Conservation (phyloP, 345 rosid species). For the Eucalyptus curtisii region DNA sequence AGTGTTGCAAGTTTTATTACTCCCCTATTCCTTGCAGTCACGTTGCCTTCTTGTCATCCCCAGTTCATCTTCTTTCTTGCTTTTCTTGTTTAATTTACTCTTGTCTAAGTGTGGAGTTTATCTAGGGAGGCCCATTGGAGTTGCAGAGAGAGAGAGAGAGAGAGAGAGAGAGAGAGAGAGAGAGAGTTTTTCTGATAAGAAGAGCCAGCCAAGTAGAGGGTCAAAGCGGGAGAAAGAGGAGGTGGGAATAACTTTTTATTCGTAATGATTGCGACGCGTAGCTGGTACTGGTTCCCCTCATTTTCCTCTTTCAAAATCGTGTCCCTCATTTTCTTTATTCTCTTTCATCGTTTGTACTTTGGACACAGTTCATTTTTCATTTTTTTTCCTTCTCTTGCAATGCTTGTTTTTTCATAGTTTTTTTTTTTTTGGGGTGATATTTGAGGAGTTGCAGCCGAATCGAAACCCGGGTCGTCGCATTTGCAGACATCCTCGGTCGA, state of each 20-base stretch:
- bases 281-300: background rate
- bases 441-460: background rate
- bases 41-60: background rate
- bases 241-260: background rate
- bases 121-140: background rate
- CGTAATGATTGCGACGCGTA: constrained; percentile 6
- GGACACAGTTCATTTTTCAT: background rate
- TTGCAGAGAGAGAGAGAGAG: background rate
- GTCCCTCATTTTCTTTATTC: background rate
- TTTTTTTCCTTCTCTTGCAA: background rate
- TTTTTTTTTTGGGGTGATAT: background rate
- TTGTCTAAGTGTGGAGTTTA: background rate
- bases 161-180: background rate
- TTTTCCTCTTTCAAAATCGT: background rate
- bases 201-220: background rate
- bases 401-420: background rate
- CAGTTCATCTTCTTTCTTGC: background rate
- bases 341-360: background rate
- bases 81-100: background rate
- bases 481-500: background rate
- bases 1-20: background rate
- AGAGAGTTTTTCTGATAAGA: background rate
- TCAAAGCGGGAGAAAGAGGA: background rate
- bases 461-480: background rate
- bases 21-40: background rate